A percentile compares a stretch with the other conserved stretches of the same genome.
Evolutionary conservation across 257 asterid genomes (phyloP).

Genomic region (Buddleja alternifolia): DNA sequence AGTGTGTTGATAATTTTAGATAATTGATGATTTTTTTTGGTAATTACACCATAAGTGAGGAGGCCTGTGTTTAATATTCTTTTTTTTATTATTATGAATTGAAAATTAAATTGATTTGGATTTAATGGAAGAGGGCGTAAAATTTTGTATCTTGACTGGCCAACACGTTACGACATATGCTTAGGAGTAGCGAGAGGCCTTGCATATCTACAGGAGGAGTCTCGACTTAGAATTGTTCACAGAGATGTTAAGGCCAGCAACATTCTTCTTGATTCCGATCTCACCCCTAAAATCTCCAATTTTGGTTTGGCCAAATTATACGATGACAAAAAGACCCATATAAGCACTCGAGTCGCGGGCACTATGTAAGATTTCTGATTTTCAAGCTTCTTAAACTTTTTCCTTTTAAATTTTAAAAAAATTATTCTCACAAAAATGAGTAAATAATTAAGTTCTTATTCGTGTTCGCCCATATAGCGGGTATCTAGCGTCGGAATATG

Average conservation of each 20-base stretch:
- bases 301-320: slow-evolving; percentile 77
- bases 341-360: slow-evolving; percentile 90
- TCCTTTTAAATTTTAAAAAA: no score
- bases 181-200: slow-evolving; percentile 87
- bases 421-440: no score
- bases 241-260: slow-evolving; percentile 84
- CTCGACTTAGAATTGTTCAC: slow-evolving; percentile 65
- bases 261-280: slow-evolving; percentile 67
- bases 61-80: neutral
- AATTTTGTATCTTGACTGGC: slow-evolving; percentile 65
- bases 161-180: slow-evolving; percentile 70
- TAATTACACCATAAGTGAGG: no score
- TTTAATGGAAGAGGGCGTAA: slow-evolving; percentile 45
- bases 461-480: slow-evolving; percentile 65
- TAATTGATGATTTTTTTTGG: no score
- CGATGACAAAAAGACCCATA: slow-evolving; percentile 76
- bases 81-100: neutral
- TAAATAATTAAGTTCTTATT: slow-evolving; percentile 5
- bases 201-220: slow-evolving; percentile 76
- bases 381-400: neutral
- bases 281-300: slow-evolving; percentile 72
- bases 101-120: neutral
- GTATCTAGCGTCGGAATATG: slow-evolving; percentile 80
- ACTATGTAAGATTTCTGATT: slow-evolving; percentile 55
- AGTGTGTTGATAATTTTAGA: no score